Base-by-base conservation (phyloP, 2,329 filamentous ascomycete species). In the Simplicillium aogashimaense region DNA sequence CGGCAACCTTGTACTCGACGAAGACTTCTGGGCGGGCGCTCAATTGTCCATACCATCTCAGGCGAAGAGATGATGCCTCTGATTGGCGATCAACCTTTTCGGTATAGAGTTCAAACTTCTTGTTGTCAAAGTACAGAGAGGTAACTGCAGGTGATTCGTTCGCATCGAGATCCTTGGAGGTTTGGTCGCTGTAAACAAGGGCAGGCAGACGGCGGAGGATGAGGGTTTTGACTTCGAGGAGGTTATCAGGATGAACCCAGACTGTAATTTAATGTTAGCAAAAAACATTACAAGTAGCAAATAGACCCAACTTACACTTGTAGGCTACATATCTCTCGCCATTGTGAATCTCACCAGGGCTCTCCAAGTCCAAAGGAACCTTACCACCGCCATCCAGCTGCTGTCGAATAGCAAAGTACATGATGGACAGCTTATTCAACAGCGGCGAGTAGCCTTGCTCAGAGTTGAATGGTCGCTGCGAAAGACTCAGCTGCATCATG, bases 181-280 rank as follows among this genome's bases (percentile, higher is more conserved):
- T 76, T 50, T 89, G 83, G 35, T 92, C 82, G 57, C 92, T 95
- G 64, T 95, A 98, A 16, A 98, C 82, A 13, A 98, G 79, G 25
- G 94, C 80, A 1, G 92, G 92, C 16, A 98, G 74, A 43, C 86
- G 86, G 46, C 92, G 86, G 28, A 97, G 76, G 45, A 98, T 94
- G 53, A 87, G 81, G 5, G 92, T 97, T 72, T 97, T 95, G 58
- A 97, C 87, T 66, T 98, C 92, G 50, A 97, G 78, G 20, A 97
- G 70, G 63, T 98, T 97, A 54, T 98, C 92, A 28, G 80, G 76
- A 59, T 98, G 92, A 6, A 98, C 83, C 92, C 92, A 98, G 67
- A 95, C 80, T 84, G 41, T 7, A 41, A 16, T 25, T 10, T 13
- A 35, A 39, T 25, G 9, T 25, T 25, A 25, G 20, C 20, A 25